Conservation (phyloP, 192 early-diverging fungal genomes). For the Linnemannia zychae region DNA sequence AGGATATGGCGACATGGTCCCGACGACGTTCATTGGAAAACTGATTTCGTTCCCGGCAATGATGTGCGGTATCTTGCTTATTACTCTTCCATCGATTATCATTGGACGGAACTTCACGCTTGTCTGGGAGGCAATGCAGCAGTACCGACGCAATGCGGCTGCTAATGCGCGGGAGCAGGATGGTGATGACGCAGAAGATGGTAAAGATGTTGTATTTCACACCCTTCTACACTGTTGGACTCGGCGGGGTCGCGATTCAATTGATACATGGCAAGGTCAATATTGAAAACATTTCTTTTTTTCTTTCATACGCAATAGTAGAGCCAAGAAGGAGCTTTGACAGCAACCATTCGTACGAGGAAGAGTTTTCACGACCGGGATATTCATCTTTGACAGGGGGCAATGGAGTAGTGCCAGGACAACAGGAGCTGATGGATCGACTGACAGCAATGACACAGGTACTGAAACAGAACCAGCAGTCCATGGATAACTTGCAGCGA, state of each 20-base stretch:
- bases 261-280: background rate
- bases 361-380: slow-evolving; percentile 27
- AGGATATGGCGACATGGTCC: slow-evolving; percentile 82
- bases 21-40: slow-evolving; percentile 81
- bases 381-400: slow-evolving; percentile 28
- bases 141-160: slow-evolving; percentile 34
- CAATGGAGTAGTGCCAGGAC: background rate
- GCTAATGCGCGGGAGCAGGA: slow-evolving; percentile 15
- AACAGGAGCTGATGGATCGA: slow-evolving; percentile 27
- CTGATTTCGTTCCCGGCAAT: slow-evolving; percentile 83
- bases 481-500: slow-evolving; percentile 15
- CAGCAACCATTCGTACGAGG: slow-evolving; percentile 46
- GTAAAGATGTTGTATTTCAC: background rate
- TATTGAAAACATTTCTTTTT: background rate
- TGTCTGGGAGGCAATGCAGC: slow-evolving; percentile 80
- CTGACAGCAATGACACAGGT: slow-evolving; percentile 17
- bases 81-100: slow-evolving; percentile 85
- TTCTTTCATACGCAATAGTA: background rate
- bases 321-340: slow-evolving; percentile 48
- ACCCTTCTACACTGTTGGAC: too few relatives aligned
- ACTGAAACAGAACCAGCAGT: slow-evolving; percentile 28
- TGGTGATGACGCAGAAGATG: background rate
- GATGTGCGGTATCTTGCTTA: slow-evolving; percentile 82
- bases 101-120: slow-evolving; percentile 84
- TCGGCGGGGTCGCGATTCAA: background rate